phyloP scores from a whole-genome alignment of 139 green algal genomes.

The Ulvella scutata region DNA sequence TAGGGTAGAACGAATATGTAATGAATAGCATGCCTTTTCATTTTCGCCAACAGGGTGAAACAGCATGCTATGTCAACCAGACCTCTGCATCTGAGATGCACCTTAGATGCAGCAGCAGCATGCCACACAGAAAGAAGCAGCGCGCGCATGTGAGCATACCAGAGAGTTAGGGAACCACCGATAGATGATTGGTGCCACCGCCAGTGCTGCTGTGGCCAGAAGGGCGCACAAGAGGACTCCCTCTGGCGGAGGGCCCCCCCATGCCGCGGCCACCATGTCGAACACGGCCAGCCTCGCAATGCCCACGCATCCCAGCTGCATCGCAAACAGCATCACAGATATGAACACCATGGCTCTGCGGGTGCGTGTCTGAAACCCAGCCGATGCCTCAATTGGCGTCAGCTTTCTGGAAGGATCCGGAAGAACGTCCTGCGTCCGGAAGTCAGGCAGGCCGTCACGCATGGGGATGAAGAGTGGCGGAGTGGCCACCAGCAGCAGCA shows the following conservation, averaged over 20 bases:
- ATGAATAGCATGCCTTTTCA: no score
- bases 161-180: slow-evolving; percentile 35
- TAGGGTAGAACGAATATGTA: no score
- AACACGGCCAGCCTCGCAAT: slow-evolving; percentile 72
- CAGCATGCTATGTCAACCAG: no score
- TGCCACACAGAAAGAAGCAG: no score
- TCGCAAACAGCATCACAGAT: neutral
- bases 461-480: slow-evolving; percentile 18
- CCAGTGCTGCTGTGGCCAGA: slow-evolving; percentile 30
- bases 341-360: no score
- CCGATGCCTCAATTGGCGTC: neutral
- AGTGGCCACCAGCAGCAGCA: slow-evolving; percentile 12
- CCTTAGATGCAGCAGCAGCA: neutral
- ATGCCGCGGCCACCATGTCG: slow-evolving; percentile 47
- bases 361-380: no score
- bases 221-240: slow-evolving; percentile 61
- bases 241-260: slow-evolving; percentile 43
- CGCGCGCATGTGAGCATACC: neutral
- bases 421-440: neutral
- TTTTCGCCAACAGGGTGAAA: no score
- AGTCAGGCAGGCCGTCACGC: neutral
- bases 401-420: neutral
- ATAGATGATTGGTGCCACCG: slow-evolving; percentile 47
- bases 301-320: slow-evolving; percentile 25
- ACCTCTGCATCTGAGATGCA: no score